These are phyloP conservation scores for Schizosaccharomyces versatilis DNA, from an alignment of 1,139 yeast genomes.

Conservation along the genomic window DNA sequence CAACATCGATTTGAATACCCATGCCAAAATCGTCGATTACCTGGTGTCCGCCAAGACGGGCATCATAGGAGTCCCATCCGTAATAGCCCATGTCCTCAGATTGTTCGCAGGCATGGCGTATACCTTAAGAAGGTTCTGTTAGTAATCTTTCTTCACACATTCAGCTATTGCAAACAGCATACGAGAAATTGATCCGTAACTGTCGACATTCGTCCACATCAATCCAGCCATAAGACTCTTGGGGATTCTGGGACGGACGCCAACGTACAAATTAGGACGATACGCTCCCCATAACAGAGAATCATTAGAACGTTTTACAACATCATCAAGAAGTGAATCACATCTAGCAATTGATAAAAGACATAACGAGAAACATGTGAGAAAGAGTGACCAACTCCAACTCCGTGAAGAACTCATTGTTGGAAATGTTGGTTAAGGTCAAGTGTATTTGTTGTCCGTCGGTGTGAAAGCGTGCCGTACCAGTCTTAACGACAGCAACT, in stretches of 20 bases:
- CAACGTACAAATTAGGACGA: slow-evolving; percentile 66
- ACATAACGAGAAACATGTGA: too few species aligned
- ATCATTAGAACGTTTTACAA: slow-evolving; percentile 9
- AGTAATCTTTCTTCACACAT: background rate
- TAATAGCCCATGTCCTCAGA: slow-evolving; percentile 49
- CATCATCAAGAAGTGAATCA: background rate
- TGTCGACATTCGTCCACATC: slow-evolving; percentile 68
- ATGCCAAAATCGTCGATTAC: slow-evolving; percentile 45
- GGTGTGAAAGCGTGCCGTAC: too few species aligned
- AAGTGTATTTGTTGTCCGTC: too few species aligned
- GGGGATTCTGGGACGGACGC: slow-evolving; percentile 64
- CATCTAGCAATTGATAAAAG: too few species aligned
- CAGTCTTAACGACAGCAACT: too few species aligned
- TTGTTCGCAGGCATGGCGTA: slow-evolving; percentile 70
- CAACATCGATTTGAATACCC: slow-evolving; percentile 41
- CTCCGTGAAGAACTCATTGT: too few species aligned
- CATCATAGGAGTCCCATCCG: slow-evolving; percentile 75
- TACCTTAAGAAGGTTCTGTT: slow-evolving; percentile 13
- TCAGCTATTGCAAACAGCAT: background rate
- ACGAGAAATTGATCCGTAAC: slow-evolving; percentile 29
- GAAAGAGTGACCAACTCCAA: too few species aligned
- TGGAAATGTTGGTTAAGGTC: too few species aligned
- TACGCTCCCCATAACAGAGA: slow-evolving; percentile 73
- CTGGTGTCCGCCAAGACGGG: slow-evolving; percentile 70
- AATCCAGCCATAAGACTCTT: slow-evolving; percentile 58